Percentiles rank a stretch among this genome's conserved stretches.
Evolutionary conservation across 345 rosid genomes (phyloP).

Genomic region (Salix arbutifolia): DNA sequence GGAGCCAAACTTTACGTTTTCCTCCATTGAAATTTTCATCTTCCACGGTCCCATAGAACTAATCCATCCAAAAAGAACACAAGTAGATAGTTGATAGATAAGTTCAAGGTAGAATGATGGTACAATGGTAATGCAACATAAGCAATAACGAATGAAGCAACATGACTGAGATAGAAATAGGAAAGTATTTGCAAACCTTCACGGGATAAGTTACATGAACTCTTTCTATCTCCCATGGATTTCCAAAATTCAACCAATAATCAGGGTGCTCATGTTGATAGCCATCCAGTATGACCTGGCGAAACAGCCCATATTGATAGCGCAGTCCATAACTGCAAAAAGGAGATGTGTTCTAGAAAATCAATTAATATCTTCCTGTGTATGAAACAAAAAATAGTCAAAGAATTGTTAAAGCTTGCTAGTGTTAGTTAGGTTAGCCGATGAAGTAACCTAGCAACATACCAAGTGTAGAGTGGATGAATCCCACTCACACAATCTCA

Average conservation of each 20-base stretch:
- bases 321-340: slow-evolving; percentile 42
- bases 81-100: not conserved
- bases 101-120: not conserved
- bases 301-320: slow-evolving; percentile 47
- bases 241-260: slow-evolving; percentile 50
- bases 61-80: slow-evolving; percentile 15
- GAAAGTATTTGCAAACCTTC: slow-evolving; percentile 35
- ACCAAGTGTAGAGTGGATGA: too few species aligned
- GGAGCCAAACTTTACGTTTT: slow-evolving; percentile 37
- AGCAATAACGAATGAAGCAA: slow-evolving; percentile 1
- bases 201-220: slow-evolving; percentile 41
- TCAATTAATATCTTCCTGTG: not conserved
- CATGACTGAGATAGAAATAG: slow-evolving; percentile 2
- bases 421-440: too few species aligned
- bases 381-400: not conserved
- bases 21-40: slow-evolving; percentile 31
- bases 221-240: slow-evolving; percentile 53
- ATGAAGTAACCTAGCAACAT: too few species aligned
- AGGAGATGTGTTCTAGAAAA: not conserved
- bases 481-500: not conserved
- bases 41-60: slow-evolving; percentile 44
- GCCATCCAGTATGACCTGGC: slow-evolving; percentile 48
- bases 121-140: not conserved
- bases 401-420: not conserved
- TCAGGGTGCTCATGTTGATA: slow-evolving; percentile 49